Evolutionary conservation across 1,284 basidiomycete genomes (phyloP).

Genomic region (Agroathelia rolfsii): DNA sequence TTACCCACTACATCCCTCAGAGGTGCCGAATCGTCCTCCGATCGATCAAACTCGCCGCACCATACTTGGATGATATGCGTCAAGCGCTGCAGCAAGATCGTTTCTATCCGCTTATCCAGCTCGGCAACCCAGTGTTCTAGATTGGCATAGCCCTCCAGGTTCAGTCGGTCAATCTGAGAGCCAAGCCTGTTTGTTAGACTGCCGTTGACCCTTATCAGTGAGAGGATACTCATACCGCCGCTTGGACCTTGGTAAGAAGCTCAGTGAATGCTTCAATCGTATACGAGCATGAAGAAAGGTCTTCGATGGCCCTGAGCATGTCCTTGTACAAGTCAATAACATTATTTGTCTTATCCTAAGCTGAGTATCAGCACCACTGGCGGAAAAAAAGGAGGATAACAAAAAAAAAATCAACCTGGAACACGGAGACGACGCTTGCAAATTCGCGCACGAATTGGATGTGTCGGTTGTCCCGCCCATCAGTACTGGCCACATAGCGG

Average conservation of each 20-base stretch:
- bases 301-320: constrained; percentile 76
- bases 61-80: constrained; percentile 76
- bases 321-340: constrained; percentile 89
- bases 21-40: constrained; percentile 47
- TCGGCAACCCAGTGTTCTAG: constrained; percentile 93
- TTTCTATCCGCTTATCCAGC: constrained; percentile 82
- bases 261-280: constrained; percentile 73
- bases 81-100: constrained; percentile 72
- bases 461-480: constrained; percentile 81
- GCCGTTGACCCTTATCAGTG: not conserved
- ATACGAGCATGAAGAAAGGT: constrained; percentile 82
- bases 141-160: constrained; percentile 94
- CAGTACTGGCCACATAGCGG: constrained; percentile 59
- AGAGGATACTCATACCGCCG: constrained; percentile 50
- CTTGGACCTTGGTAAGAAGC: constrained; percentile 75
- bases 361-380: constrained; percentile 8
- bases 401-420: constrained; percentile 44
- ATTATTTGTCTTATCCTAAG: constrained; percentile 86
- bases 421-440: constrained; percentile 80
- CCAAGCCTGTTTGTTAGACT: constrained; percentile 2
- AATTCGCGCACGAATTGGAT: constrained; percentile 93
- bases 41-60: constrained; percentile 78
- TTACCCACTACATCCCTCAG: constrained; percentile 50
- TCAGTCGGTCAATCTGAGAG: constrained; percentile 80
- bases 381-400: not conserved